phyloP scores from a whole-genome alignment of 441 rosid genomes.

The Populus trichocarpa region DNA sequence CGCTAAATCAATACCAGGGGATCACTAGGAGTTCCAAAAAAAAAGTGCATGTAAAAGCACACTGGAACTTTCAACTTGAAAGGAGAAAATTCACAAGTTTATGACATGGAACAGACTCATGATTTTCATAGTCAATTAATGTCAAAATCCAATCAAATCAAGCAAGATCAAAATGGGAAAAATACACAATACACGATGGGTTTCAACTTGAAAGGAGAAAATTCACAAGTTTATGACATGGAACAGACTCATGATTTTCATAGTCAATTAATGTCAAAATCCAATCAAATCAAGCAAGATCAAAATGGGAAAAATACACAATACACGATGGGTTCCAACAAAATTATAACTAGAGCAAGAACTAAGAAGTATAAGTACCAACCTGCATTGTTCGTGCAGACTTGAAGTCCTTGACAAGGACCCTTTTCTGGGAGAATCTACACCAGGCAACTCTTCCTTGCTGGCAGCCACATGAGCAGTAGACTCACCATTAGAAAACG shows the following conservation, averaged over 20 bases:
- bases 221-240: neutral
- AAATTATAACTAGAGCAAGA: neutral
- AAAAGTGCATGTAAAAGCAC: neutral
- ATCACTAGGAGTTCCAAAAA: neutral
- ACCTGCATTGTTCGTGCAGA: conserved; percentile 81
- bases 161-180: neutral
- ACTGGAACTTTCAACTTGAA: neutral
- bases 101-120: neutral
- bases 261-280: neutral
- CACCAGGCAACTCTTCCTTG: conserved; percentile 25
- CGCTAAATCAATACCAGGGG: neutral
- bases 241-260: neutral
- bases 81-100: neutral
- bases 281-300: neutral
- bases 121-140: neutral
- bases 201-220: neutral
- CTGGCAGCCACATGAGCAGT: conserved; percentile 21
- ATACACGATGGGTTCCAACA: neutral
- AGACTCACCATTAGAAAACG: conserved; percentile 46
- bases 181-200: neutral
- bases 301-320: neutral
- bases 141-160: neutral
- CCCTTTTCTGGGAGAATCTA: conserved; percentile 41
- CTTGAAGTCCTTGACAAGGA: conserved; percentile 48
- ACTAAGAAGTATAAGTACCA: neutral